phyloP scores from a whole-genome alignment of 139 green algal species.

The Pleodorina starrii region DNA sequence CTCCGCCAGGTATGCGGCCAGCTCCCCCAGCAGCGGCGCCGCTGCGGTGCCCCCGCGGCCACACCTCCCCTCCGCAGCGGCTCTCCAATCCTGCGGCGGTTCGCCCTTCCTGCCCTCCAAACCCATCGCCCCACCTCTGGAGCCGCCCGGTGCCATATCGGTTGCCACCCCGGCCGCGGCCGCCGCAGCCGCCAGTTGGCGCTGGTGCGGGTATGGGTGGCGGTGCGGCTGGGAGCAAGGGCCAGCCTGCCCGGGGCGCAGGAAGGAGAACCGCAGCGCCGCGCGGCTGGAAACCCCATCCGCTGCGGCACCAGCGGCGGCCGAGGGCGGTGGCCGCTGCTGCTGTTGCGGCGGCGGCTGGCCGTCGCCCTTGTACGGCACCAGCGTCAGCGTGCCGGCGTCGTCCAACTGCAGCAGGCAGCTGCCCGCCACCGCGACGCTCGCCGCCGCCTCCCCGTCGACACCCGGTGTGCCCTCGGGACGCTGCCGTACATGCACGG shows the following conservation, averaged over 20 bases:
- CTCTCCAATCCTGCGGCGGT: no score
- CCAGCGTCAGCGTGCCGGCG: neutral
- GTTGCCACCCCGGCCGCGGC: no score
- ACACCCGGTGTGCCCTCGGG: neutral
- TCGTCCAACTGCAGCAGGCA: neutral
- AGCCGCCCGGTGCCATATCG: neutral
- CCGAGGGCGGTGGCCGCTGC: neutral
- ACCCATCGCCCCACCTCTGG: neutral
- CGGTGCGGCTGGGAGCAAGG: no score
- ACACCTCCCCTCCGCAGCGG: neutral
- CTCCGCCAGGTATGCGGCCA: constrained; percentile 19
- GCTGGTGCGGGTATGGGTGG: no score
- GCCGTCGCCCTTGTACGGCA: neutral
- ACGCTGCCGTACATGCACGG: constrained; percentile 24
- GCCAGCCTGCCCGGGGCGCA: no score
- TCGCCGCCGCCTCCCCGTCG: neutral
- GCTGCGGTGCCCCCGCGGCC: neutral
- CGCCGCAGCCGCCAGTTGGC: no score
- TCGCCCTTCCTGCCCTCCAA: neutral
- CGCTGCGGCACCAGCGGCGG: neutral
- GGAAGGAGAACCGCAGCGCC: neutral
- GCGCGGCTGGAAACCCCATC: neutral
- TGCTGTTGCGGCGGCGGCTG: no score
- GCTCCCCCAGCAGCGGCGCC: constrained; percentile 31
- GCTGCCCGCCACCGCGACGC: neutral